Evolutionary conservation across 306 rosid genomes (phyloP).

Genomic region (Quercus rubra): DNA sequence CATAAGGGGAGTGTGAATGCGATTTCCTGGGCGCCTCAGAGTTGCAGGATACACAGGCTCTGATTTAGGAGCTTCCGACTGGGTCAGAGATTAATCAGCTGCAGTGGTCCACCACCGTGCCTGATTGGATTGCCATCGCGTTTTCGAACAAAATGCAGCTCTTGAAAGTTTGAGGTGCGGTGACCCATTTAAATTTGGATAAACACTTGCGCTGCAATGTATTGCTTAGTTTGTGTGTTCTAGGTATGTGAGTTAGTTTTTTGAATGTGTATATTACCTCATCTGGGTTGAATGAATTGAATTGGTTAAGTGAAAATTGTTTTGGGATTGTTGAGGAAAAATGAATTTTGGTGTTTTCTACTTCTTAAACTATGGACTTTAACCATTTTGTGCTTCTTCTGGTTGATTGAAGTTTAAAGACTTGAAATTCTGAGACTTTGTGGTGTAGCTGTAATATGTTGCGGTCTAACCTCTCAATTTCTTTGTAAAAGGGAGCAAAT

Average conservation of each 20-base stretch:
- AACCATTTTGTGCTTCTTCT: neutral
- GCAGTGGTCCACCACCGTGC: conserved; percentile 83
- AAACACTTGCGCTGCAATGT: neutral
- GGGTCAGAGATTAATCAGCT: conserved; percentile 76
- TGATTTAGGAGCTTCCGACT: conserved; percentile 87
- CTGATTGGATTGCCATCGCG: conserved; percentile 92
- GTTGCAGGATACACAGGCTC: conserved; percentile 70
- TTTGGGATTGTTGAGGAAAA: too few relatives aligned
- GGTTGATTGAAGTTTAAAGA: neutral
- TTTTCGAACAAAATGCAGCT: conserved; percentile 87
- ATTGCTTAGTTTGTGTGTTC: neutral
- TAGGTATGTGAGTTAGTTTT: neutral
- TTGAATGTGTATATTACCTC: neutral
- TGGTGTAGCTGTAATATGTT: neutral
- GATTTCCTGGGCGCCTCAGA: conserved; percentile 76
- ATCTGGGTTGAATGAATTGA: neutral
- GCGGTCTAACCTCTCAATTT: neutral
- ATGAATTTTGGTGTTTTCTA: neutral
- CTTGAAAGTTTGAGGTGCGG: conserved; percentile 68
- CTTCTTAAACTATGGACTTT: neutral
- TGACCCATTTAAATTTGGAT: neutral
- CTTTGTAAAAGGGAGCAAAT: neutral
- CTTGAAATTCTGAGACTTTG: neutral
- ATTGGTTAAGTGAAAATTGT: too few relatives aligned
- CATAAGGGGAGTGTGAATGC: conserved; percentile 66